Base-by-base conservation (phyloP, 164 flowering plant genomes). In the Chimonanthus salicifolius region DNA sequence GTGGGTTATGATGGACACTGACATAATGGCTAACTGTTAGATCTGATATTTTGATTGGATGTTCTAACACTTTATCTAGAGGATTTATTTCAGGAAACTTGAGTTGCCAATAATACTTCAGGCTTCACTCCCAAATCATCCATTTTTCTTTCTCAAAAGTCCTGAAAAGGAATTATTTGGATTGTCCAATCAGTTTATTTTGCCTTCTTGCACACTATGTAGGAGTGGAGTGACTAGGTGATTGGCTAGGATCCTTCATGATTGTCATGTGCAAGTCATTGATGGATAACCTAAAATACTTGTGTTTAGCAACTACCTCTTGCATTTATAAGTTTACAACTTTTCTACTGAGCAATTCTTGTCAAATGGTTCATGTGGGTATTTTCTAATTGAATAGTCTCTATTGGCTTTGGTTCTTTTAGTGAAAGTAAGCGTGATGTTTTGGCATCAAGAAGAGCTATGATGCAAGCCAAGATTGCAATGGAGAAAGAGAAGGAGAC, bases 401-500 rank as follows among this genome's bases (percentile, higher is more conserved):
- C 49, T 51, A 33, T 69, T 51, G 15, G n/a, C 7, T 50, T 47
- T 68, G 58, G 46, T 68, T 68, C 33, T 68, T 68, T 8, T 47
- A 68, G 64, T 5, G 69, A n/a, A 45, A 50, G 58, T 45, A 73
- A 54, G 64, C 75, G 2, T 65, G 71, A 15, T 15, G 50, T 45
- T 49, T 69, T 69, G 10, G 47, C 43, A 47, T 68, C 72, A 49
- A 62, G 72, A 69, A 74, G 72, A 62, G 60, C 68, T 18, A 21
- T 13, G 47, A 70, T 74, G 77, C 62, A 74, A 62, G 43, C 60
- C 7, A 62, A 69, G 68, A 11, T 74, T 44, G 33, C 58, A 1
- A 7, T 7, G 62, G 66, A 60, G 72, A 70, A 44, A 18, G 78
- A 76, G 45, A 76, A 71, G 48, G 67, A 71, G 47, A 33, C 50